Evolutionary conservation across 2,329 filamentous ascomycete species (phyloP), one percentile per base, ranked within the genome.

Genomic region (Cercospora beticola): DNA sequence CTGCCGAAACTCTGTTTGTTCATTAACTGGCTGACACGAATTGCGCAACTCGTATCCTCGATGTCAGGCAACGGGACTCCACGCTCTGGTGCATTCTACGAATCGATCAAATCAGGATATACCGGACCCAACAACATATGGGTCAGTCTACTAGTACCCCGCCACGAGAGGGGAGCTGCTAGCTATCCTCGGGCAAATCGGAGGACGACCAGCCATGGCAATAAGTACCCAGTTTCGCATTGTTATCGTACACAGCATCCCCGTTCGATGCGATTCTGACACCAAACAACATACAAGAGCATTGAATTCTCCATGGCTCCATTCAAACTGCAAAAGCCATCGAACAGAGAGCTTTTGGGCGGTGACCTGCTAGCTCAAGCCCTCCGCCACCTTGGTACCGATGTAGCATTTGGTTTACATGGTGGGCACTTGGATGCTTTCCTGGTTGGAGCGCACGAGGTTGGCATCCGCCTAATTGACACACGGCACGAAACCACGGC

Each of bases 401-500:
- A 79, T 18, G 81, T 83, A 18, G 80, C 81, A 1, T 85, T 85
- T 66, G 83, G 83, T 21, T 73, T 84, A 10, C 83, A 84, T 69
- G 83, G 83, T 2, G 82, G 83, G 8, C 82, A 84, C 70, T 77
- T 84, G 1, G 82, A 85, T 74, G 82, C 82, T 14, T 84, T 85
- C 68, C 74, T 85, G 2, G 78, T 83, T 73, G 83, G 81, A 6
- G 82, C 80, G 64, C 76, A 78, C 4, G 75, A 78, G 23, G 68
- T 75, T 14, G 81, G 79, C 12, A 84, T 84, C 58, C 76, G 76
- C 5, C 76, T 84, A 2, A 75, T 84, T 26, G 82, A 85, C 68
- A 83, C 81, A 0, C 74, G 83, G 52, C 83, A 85, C 70, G 82
- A 85, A 71, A 83, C 83, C 0, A 81, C 80, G 14, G 82, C 83